Evolutionary conservation across 345 rosid species (phyloP), one percentile per base, ranked within the genome.

Genomic region (Brassica napus): DNA sequence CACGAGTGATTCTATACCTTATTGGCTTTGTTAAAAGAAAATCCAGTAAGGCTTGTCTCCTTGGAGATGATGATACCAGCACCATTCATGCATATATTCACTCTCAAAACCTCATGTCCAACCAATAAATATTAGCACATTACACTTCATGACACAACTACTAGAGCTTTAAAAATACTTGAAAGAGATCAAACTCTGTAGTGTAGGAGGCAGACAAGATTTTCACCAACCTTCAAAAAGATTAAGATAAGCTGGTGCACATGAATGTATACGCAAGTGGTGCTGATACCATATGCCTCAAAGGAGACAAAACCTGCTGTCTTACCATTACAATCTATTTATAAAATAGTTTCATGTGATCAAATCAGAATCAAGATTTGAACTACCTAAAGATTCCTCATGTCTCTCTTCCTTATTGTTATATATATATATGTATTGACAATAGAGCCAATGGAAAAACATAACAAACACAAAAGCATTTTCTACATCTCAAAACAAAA

Each of bases 1-100:
- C 62, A 42, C 63, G 74, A 68, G 37, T 12, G 68, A 44, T 30
- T 58, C 34, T 39, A 21, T 24, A 39, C 4, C 34, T 58, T 76
- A 47, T 67, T 35, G 66, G 30, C 59, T 7, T 76, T 61, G 42
- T 21, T 44, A 44, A 77, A 34, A 9, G 16, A 47, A 62, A 47
- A 14, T 21, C 75, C 75, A 77, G 64, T 2, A 6, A 44, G 64
- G 65, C 75, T 69, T 77, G 80, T 77, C 70, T 62, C 57, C 18
- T 49, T 68, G 15, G 5, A 59, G 49, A 42, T 75, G 42, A 75
- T 35, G 66, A 1, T 57, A 37, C 16, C 68, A 76, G 24, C 69
- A 76, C 74, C 55, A 77, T 67, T 74, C 32, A 71, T 70, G 81
- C 75, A 77, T 77, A 54, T 77, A 62, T 61, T 77, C n/a, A 18